Base-by-base conservation (phyloP, 148 eudicot species). In the Rhododendron ovatum region DNA sequence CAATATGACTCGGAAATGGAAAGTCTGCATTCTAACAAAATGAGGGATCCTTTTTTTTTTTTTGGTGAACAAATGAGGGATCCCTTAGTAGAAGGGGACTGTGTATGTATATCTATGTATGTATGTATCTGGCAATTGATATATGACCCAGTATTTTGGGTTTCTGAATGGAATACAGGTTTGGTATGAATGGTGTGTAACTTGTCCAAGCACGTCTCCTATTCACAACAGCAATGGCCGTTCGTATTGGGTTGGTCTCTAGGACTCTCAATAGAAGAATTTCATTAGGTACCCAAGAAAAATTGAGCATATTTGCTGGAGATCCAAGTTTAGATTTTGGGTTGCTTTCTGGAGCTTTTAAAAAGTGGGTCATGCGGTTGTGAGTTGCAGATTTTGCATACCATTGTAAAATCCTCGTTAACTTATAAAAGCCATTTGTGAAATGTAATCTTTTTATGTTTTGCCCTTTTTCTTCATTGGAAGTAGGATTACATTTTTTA, bases 161-260 rank as follows among this genome's bases (percentile, higher is more conserved):
- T 10, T 87, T 39, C 53, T 83, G 59, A 43, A 86, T 76, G 80
- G 47, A 12, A 76, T 77, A 83, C 89, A 96, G 98, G 99, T 97
- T 83, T 97, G 99, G 99, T 97, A 97, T 4, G 99, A 97, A 85
- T 97, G 99, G 99, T 92, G 92, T 85, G 93, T 95, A 43, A 87
- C 91, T 10, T 91, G 93, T 63, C 98, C 99, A 26, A 82, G 86
- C 8, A 53, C 95, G 47, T 90, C 95, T 67, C 94, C 99, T 15
- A 89, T 97, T 81, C 99, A 97, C 88, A 97, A 97, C 89, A 87
- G 89, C 83, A 94, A 93, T 82, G 99, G 99, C 7, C 96, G 99
- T 59, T 97, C 99, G 7, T 94, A 95, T 86, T 97, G 99, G 99
- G 99, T 95, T 53, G 99, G 99, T 78, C 95, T 97, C 24, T 96